Percentiles rank a stretch among this genome's conserved stretches.
Conservation (phyloP, 139 green algal species). For the Trebouxia sp. region DNA sequence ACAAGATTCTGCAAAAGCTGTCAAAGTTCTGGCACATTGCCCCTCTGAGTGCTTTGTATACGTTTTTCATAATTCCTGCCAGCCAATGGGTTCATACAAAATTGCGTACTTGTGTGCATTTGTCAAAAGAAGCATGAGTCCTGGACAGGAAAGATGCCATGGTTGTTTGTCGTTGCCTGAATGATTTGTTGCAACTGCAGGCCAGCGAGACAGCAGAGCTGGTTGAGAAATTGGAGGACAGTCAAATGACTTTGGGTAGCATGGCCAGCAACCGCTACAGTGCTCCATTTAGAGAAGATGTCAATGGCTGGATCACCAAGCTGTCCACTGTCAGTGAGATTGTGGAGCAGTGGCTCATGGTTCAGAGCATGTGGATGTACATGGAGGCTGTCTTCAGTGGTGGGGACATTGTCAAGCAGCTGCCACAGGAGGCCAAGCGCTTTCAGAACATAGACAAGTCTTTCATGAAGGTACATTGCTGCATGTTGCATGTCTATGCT, state of each 20-base stretch:
- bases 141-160: not conserved
- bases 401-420: conserved; percentile 96
- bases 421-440: conserved; percentile 92
- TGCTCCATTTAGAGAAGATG: conserved; percentile 67
- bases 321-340: conserved; percentile 85
- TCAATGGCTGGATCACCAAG: conserved; percentile 61
- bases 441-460: conserved; percentile 97
- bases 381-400: conserved; percentile 96
- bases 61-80: too few species aligned
- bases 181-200: conserved; percentile 5
- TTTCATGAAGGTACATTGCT: conserved; percentile 94
- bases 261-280: conserved; percentile 94
- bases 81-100: not conserved
- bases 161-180: too few species aligned
- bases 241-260: conserved; percentile 88
- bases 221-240: conserved; percentile 94
- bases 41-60: too few species aligned
- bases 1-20: too few species aligned
- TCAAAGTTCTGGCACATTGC: not conserved
- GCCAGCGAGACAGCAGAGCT: conserved; percentile 86
- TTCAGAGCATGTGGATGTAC: conserved; percentile 96
- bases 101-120: not conserved
- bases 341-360: conserved; percentile 92
- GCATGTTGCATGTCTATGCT: too few species aligned
- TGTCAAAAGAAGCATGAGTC: not conserved